These are phyloP conservation scores for Cyberlindnera amylophila DNA, from an alignment of 805 yeast species.

Conservation along the genomic window DNA sequence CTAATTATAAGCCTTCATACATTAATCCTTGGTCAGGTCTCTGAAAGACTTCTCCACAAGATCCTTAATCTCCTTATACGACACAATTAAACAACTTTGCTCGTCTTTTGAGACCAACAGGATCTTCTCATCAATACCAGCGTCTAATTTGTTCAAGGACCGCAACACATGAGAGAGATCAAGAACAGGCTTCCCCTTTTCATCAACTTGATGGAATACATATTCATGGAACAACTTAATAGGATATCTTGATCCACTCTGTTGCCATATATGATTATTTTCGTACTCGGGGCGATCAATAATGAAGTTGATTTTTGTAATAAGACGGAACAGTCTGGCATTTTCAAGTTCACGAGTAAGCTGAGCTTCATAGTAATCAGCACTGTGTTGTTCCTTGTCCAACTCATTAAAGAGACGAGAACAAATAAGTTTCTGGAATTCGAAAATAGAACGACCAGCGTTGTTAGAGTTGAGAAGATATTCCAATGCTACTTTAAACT, in stretches of 20 bases:
- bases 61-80: constrained; percentile 78
- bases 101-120: constrained; percentile 82
- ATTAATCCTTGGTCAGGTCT: constrained; percentile 27
- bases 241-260: constrained; percentile 71
- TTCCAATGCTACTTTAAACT: constrained; percentile 41
- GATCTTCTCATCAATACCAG: constrained; percentile 81
- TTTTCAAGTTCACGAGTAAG: constrained; percentile 79
- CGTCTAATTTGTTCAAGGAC: constrained; percentile 84
- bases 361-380: constrained; percentile 58
- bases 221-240: constrained; percentile 75
- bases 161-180: constrained; percentile 80
- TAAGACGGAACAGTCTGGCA: constrained; percentile 76
- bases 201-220: constrained; percentile 82
- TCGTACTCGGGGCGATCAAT: constrained; percentile 68
- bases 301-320: constrained; percentile 77
- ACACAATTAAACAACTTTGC: constrained; percentile 76
- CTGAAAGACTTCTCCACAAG: constrained; percentile 68
- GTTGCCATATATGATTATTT: constrained; percentile 56
- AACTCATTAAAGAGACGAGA: constrained; percentile 43
- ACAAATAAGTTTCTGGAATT: constrained; percentile 38
- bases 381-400: constrained; percentile 46
- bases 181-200: constrained; percentile 67
- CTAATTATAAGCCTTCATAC: not conserved
- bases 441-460: constrained; percentile 25
- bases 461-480: constrained; percentile 30